phyloP scores from a whole-genome alignment of 306 rosid genomes.

The Pterocarpus santalinus region DNA sequence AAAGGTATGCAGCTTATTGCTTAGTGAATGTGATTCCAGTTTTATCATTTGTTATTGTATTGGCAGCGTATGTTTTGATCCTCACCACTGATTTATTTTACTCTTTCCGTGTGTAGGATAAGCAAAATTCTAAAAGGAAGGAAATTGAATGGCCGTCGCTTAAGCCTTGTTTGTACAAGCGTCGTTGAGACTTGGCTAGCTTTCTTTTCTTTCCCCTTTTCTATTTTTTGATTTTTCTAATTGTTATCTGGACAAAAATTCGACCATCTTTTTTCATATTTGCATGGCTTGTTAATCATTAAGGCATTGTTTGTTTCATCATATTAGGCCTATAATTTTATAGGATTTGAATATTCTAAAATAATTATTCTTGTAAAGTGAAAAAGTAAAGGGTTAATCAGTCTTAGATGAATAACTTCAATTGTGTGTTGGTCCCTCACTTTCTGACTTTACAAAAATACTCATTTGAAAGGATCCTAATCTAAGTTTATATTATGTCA shows the following conservation, averaged over 20 bases:
- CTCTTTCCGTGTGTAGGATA: constrained; percentile 58
- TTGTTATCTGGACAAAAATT: background rate
- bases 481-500: too few relatives aligned
- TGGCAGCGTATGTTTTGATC: background rate
- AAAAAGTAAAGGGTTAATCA: too few relatives aligned
- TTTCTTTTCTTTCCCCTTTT: background rate
- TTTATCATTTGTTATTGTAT: constrained; percentile 22
- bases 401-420: too few relatives aligned
- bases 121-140: constrained; percentile 57
- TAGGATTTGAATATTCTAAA: too few relatives aligned
- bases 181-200: constrained; percentile 60
- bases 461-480: too few relatives aligned
- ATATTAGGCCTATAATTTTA: background rate
- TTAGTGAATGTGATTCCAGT: constrained; percentile 16
- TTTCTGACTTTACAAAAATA: too few relatives aligned
- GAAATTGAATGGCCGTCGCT: constrained; percentile 85
- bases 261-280: background rate
- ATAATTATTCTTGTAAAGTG: too few relatives aligned
- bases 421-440: too few relatives aligned
- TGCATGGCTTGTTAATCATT: constrained; percentile 2
- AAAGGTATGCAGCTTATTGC: constrained; percentile 61
- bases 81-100: constrained; percentile 11
- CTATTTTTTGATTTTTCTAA: too few relatives aligned
- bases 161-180: constrained; percentile 95
- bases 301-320: background rate